A percentile compares a stretch with the other conserved stretches of the same genome.
Evolutionary conservation across 1,284 basidiomycete genomes (phyloP).

Genomic region (Apiotrichum veenhuisii): DNA sequence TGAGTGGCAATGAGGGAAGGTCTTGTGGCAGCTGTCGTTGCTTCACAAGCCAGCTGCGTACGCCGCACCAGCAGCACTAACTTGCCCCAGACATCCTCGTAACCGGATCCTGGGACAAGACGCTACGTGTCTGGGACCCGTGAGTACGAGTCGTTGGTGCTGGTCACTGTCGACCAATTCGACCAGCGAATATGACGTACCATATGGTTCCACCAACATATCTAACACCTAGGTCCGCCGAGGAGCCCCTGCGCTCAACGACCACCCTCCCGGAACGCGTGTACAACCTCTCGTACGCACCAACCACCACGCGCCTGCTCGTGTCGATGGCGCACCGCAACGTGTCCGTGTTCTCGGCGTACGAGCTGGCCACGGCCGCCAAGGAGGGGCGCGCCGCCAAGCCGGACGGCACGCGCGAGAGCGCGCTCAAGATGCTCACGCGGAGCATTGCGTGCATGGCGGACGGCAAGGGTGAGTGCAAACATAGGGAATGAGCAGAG

Average conservation of each 20-base stretch:
- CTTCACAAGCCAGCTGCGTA: too few relatives aligned
- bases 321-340: conserved; percentile 85
- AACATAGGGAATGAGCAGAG: background rate
- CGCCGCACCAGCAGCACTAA: background rate
- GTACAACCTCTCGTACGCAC: conserved; percentile 62
- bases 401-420: conserved; percentile 76
- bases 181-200: too few relatives aligned
- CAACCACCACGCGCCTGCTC: conserved; percentile 59
- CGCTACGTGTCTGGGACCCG: conserved; percentile 82
- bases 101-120: conserved; percentile 86
- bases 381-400: conserved; percentile 58
- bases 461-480: conserved; percentile 72
- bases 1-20: too few relatives aligned
- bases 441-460: conserved; percentile 85
- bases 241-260: conserved; percentile 58
- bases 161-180: background rate
- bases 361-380: conserved; percentile 57
- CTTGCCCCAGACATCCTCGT: conserved; percentile 62
- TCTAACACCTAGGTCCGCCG: conserved; percentile 32
- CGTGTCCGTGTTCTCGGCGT: conserved; percentile 80
- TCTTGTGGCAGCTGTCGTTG: too few relatives aligned
- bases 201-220: background rate
- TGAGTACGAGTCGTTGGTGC: conserved; percentile 18
- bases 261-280: conserved; percentile 73
- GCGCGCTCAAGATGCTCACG: conserved; percentile 93